A percentile compares a stretch with the other conserved stretches of the same genome.
Evolutionary conservation across 768 basidiomycete genomes (phyloP).

Genomic region (Rhizopogon vesiculosus): DNA sequence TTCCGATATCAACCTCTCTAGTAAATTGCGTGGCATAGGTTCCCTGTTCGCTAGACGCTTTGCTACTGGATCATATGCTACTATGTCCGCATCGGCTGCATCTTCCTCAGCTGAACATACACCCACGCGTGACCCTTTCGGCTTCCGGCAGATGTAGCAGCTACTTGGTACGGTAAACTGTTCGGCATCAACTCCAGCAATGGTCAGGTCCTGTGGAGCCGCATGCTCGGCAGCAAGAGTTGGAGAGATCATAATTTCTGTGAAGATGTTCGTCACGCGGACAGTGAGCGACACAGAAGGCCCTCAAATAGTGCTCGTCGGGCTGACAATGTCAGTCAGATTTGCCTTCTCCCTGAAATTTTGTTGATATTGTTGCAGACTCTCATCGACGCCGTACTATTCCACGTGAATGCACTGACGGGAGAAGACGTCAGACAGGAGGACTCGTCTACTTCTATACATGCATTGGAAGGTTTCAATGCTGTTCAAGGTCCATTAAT

Average conservation of each 20-base stretch:
- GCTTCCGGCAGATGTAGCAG: constrained; percentile 81
- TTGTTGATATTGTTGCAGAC: constrained; percentile 30
- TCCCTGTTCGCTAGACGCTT: constrained; percentile 76
- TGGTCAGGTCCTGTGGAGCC: constrained; percentile 78
- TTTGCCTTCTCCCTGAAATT: background rate
- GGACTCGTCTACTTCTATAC: constrained; percentile 17
- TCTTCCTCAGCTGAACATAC: constrained; percentile 27
- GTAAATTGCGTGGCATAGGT: too few relatives aligned
- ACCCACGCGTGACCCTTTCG: constrained; percentile 84
- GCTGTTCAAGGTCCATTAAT: constrained; percentile 54
- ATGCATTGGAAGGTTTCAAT: constrained; percentile 53
- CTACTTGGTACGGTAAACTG: constrained; percentile 64
- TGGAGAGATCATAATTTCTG: constrained; percentile 52
- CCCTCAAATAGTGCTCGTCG: constrained; percentile 54
- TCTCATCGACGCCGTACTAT: constrained; percentile 66
- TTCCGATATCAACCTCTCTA: too few relatives aligned
- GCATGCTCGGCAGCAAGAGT: constrained; percentile 59
- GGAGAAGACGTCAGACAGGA: constrained; percentile 48
- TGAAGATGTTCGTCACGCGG: constrained; percentile 55
- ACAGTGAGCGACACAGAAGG: constrained; percentile 36
- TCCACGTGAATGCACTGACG: constrained; percentile 75
- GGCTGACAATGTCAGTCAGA: constrained; percentile 53
- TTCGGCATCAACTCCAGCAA: constrained; percentile 79
- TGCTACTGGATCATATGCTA: constrained; percentile 60
- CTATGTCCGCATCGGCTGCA: constrained; percentile 27